A percentile compares a stretch with the other conserved stretches of the same genome.
Evolutionary conservation across 257 asterid genomes (phyloP).

Genomic region (Nicotiana tomentosiformis): DNA sequence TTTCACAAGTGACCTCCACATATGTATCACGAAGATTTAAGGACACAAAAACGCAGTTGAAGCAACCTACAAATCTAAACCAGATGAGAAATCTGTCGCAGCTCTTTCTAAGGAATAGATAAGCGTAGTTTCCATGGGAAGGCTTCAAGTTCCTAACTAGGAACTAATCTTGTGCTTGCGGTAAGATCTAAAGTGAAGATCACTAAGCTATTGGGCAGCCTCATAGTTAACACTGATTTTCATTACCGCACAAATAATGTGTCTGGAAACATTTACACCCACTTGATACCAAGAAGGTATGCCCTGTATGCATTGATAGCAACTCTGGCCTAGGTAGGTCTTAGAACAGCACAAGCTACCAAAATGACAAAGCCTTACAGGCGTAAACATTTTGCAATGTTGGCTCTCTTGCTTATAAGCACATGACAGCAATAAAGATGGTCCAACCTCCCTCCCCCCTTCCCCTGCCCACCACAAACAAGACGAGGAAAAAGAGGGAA

Average conservation of each 20-base stretch:
- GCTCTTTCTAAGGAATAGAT: background rate
- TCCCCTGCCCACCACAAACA: background rate
- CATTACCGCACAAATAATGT: background rate
- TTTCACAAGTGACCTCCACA: conserved; percentile 1
- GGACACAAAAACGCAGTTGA: background rate
- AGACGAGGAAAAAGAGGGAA: background rate
- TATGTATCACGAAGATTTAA: background rate
- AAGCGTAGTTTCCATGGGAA: background rate
- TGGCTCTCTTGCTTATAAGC: background rate
- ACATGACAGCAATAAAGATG: background rate
- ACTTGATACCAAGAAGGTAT: background rate
- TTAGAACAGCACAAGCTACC: background rate
- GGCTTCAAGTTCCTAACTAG: background rate
- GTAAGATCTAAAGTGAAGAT: background rate
- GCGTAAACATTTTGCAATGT: background rate
- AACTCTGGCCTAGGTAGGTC: background rate
- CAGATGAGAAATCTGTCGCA: background rate
- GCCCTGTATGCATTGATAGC: background rate
- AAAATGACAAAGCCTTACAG: background rate
- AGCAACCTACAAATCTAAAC: background rate
- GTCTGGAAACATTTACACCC: background rate
- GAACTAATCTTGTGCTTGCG: background rate
- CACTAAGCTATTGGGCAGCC: background rate
- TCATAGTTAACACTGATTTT: background rate
- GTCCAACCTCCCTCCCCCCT: background rate